Evolutionary conservation across 75 land plant genomes (phyloP), one percentile per base, ranked within the genome.

Genomic region (Ceratopteris richardii): DNA sequence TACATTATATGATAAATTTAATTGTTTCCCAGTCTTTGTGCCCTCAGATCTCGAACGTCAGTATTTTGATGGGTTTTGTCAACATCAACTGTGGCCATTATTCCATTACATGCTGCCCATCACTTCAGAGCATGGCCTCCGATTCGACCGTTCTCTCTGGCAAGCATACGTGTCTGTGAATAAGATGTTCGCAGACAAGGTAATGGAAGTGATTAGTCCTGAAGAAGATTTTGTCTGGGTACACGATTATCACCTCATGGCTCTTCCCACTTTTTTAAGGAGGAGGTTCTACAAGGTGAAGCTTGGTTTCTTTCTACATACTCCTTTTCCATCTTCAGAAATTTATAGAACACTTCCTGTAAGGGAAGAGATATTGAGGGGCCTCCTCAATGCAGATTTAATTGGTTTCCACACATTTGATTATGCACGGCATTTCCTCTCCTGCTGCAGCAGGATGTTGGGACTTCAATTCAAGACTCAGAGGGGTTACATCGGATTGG

Each of bases 401-500:
- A 69, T 74, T 50, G 77, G 77, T 0, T 74, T 74, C 41, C 77
- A 74, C 47, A 74, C 77, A 0, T 74, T 74, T 31, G 77, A 74
- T 31, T 74, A 74, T 44, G 77, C 75, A 11, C 33, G 77, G 19
- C 77, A 74, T 47, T 74, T 74, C 61, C 66, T 74, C 14, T 74
- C 77, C 36, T 75, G 77, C 50, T 75, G 77, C 40, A 64, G 68
- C 29, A 29, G 77, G 33, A 65, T 75, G 76, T 66, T 75, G 0
- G 77, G 77, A 7, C 59, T 75, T n/a, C 37, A 40, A 30, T 75
- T 72, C 52, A 67, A 75, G 66, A 76, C 81, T 9, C 70, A 75
- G 62, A 52, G 81, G 66, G 81, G 81, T 42, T 79, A 75, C 51
- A 65, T 79, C n/a, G 79, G 70, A 37, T 44, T 79, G n/a, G 79